Percentiles rank a stretch among this genome's conserved stretches.
Evolutionary conservation across 73 alveolate species (phyloP).

Genomic region (Uronychia binucleata): DNA sequence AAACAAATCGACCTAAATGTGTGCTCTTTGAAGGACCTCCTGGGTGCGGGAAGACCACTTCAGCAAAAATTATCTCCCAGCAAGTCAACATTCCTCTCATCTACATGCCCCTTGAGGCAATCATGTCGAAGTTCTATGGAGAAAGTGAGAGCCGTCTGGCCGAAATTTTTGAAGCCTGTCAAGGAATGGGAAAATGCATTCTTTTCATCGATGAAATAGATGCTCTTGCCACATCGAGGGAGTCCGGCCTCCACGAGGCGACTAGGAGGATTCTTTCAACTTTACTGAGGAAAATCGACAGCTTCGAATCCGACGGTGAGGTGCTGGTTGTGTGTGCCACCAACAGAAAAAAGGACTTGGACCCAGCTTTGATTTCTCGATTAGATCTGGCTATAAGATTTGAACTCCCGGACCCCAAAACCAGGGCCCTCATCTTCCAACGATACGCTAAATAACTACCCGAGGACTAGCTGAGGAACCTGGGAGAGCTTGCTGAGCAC

Average conservation of each 20-base stretch:
- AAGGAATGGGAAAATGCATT: constrained; percentile 80
- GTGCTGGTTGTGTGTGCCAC: constrained; percentile 89
- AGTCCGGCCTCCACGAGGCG: constrained; percentile 88
- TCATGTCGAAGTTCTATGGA: constrained; percentile 88
- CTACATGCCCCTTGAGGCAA: constrained; percentile 89
- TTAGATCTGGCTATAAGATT: constrained; percentile 73
- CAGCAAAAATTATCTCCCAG: constrained; percentile 86
- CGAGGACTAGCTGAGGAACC: constrained; percentile 48
- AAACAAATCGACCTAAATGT: constrained; percentile 90
- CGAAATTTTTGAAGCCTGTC: constrained; percentile 80
- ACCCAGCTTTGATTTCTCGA: constrained; percentile 86
- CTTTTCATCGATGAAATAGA: constrained; percentile 91
- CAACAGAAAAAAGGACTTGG: constrained; percentile 87
- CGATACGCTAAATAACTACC: constrained; percentile 83
- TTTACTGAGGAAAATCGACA: constrained; percentile 82
- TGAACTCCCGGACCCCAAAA: constrained; percentile 76
- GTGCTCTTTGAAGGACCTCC: constrained; percentile 95
- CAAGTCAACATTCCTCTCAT: constrained; percentile 88
- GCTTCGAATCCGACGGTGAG: constrained; percentile 84
- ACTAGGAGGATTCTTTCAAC: constrained; percentile 86
- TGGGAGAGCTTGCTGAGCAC: constrained; percentile 60
- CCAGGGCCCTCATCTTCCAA: constrained; percentile 77
- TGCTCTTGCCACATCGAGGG: constrained; percentile 81
- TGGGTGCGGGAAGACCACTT: constrained; percentile 94
- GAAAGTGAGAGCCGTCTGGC: constrained; percentile 84